phyloP scores from a whole-genome alignment of 2,329 filamentous ascomycete species.

The Exophiala xenobiotica region DNA sequence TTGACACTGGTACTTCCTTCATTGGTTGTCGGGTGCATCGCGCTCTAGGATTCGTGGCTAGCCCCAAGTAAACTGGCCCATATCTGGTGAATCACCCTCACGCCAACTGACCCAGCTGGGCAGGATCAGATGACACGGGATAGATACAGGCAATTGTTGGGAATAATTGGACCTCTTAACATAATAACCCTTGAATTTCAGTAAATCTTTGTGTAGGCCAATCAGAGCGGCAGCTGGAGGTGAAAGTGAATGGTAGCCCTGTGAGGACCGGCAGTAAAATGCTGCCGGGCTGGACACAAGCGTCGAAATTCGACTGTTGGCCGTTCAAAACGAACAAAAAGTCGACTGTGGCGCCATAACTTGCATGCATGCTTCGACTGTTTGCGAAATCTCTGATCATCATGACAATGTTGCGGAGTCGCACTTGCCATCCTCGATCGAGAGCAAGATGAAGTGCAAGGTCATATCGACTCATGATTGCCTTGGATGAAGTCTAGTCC shows the following conservation, averaged over 20 bases:
- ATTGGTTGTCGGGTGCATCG: neutral
- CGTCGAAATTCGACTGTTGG: neutral
- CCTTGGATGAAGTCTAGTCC: too few species aligned
- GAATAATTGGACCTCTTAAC: neutral
- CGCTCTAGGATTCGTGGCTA: neutral
- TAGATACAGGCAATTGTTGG: neutral
- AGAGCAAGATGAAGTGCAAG: too few species aligned
- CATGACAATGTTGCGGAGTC: too few species aligned
- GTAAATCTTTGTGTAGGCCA: too few species aligned
- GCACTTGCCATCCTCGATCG: too few species aligned
- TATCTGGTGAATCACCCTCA: neutral
- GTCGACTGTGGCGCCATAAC: too few species aligned
- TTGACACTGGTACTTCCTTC: too few species aligned
- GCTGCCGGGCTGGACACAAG: neutral
- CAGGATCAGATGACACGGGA: neutral
- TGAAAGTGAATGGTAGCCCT: neutral
- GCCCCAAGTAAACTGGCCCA: neutral
- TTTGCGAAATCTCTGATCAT: too few species aligned
- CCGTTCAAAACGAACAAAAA: neutral
- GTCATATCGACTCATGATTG: too few species aligned
- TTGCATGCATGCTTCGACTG: too few species aligned
- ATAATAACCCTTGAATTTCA: neutral
- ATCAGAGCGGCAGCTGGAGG: neutral
- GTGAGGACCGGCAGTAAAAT: neutral
- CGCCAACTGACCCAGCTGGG: neutral